Base-by-base conservation (phyloP, 495 filamentous ascomycete species). In the Collariella sp. region DNA sequence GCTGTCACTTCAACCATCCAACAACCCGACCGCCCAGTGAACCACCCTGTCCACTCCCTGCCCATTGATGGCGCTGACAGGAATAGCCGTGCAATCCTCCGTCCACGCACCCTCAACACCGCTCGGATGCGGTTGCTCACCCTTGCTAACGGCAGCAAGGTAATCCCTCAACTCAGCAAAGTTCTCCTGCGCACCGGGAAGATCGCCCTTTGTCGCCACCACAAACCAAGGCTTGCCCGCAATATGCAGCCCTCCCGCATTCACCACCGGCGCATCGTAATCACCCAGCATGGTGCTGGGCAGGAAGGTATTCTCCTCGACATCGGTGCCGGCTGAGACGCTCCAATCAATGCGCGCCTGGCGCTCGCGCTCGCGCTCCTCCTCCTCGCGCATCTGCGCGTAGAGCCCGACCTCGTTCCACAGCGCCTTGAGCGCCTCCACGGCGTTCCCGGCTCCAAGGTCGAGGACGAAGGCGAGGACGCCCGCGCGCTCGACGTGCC, bases 161-260 rank as follows among this genome's bases (percentile, higher is more conserved):
- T 93, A 95, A 1, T 67, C 68, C 50, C 83, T 82, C 59, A 98
- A 67, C 45, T 69, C 69, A 23, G 62, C 71, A 65, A 87, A 98
- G 58, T 90, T 93, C 20, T 83, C 78, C 67, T 88, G 77, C 6
- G 94, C 93, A 1, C 78, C 77, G 9, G 81, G 79, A 45, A 96
- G 64, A 68, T 98, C 93, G 10, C 88, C 91, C 68, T 98, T 98
- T 34, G 91, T 96, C 9, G 90, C 94, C 34, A 97, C 86, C 1
- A 97, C 91, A 60, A 96, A 93, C 94, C 94, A 98, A 6, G 91
- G 89, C 67, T 98, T 98, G 10, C 77, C 76, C 15, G 87, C 85
- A 44, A 94, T 87, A 39, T 87, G 82, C 15, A 86, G 76, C 15
- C 70, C 66, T 0, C 66, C 66, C 7, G 59, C 56, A 9, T 63